These are phyloP conservation scores for Verticillium tricorpus DNA, from an alignment of 2,329 filamentous ascomycete genomes.

Conservation along the genomic window DNA sequence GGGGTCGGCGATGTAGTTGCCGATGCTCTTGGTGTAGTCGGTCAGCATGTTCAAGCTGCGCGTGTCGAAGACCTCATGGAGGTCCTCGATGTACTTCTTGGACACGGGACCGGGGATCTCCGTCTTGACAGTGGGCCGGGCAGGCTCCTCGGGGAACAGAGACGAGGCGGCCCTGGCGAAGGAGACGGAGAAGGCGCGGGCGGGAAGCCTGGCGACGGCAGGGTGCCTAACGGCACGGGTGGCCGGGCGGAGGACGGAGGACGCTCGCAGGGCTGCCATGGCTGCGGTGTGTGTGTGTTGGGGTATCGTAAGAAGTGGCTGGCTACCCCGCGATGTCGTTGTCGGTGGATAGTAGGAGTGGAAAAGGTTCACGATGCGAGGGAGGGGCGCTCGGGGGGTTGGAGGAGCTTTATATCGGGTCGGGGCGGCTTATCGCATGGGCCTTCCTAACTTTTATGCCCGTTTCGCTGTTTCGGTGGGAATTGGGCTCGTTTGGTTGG, in stretches of 20 bases:
- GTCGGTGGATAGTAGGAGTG: neutral
- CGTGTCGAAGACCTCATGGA: conserved; percentile 79
- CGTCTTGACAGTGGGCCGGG: conserved; percentile 48
- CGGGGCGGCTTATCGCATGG: conserved; percentile 12
- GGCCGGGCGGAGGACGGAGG: conserved; percentile 9
- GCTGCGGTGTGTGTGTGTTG: neutral
- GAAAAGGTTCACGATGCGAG: neutral
- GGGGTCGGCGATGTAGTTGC: conserved; percentile 76
- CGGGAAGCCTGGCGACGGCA: conserved; percentile 1
- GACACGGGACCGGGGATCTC: conserved; percentile 73
- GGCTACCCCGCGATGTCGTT: neutral
- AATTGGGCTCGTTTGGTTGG: neutral
- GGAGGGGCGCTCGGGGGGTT: neutral
- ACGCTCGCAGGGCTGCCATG: conserved; percentile 11
- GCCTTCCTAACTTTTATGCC: neutral
- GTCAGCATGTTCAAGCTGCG: conserved; percentile 79
- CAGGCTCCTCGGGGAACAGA: conserved; percentile 46
- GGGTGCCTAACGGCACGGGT: conserved; percentile 3
- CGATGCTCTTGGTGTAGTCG: conserved; percentile 68
- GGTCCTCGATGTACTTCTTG: conserved; percentile 62
- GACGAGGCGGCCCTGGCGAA: conserved; percentile 9
- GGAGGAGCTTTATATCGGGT: conserved; percentile 11
- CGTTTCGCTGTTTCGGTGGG: neutral
- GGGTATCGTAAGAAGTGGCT: neutral
- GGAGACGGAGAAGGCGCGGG: conserved; percentile 8